Base-by-base conservation (phyloP, 306 rosid genomes). In the Cicer cuneatum region DNA sequence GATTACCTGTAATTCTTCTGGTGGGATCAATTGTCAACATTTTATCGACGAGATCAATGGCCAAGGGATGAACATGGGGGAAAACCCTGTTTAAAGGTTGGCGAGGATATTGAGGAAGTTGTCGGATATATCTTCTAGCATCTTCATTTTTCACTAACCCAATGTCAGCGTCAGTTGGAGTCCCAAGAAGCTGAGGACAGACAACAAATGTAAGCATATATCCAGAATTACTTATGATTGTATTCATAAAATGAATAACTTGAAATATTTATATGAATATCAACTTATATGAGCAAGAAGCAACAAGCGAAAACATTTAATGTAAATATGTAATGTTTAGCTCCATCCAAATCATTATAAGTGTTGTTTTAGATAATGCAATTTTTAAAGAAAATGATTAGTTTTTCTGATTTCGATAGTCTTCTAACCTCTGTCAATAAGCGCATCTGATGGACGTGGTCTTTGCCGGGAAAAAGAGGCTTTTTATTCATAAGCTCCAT, bases 401-500 rank as follows among this genome's bases (percentile, higher is more conserved):
- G 19, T 33, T 59, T 33, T 3, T 5, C 2, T 33, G 11, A 59
- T 59, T 33, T 35, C 2, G 13, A 35, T 13, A 13, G 10, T 13
- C 85, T 82, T 63, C 35, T 29, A 29, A 93, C 98, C 97, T 93
- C 98, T 48, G 96, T 89, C 86, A 93, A 82, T 69, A 93, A 82
- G 84, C 96, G 96, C 97, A 93, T 88, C 82, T 93, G 98, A 84
- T 93, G 94, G 75, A 91, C 94, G 5, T 93, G 96, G 74, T 91
- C 98, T 79, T 66, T 89, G 65, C 98, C 98, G 0, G 98, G 98
- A 82, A 93, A 82, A 13, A 93, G 66, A 82, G 98, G 98, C 81
- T 83, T 91, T 80, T 96, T 91, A 70, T 88, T 93, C 98, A 93
- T 93, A 71, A 93, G 93, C 91, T 93, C 98, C 98, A 93, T 87